Evolutionary conservation across 176 grass and related monocot genomes (phyloP).

Genomic region (Raddia distichophylla): DNA sequence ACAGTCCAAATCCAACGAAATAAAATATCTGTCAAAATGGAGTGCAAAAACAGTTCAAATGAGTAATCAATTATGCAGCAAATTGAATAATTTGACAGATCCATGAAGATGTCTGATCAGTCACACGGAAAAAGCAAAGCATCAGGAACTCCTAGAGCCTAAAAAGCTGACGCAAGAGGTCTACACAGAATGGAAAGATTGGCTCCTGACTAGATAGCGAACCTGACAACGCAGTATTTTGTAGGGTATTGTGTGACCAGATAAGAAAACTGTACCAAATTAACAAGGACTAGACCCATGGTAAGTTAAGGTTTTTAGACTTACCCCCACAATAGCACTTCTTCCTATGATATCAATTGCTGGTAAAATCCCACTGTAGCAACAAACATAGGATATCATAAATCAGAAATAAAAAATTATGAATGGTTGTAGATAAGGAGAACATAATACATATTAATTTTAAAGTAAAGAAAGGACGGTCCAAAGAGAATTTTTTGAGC

Average conservation of each 20-base stretch:
- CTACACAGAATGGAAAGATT: conserved; percentile 17
- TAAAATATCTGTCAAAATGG: conserved; percentile 77
- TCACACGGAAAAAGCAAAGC: not conserved
- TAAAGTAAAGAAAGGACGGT: not conserved
- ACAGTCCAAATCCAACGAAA: conserved; percentile 90
- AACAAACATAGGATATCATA: conserved; percentile 9
- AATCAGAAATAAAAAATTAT: conserved; percentile 23
- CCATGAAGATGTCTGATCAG: conserved; percentile 7
- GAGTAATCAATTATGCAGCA: not conserved
- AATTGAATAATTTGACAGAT: not conserved
- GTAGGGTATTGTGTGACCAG: not conserved
- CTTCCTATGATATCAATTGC: conserved; percentile 81
- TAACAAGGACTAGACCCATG: not conserved
- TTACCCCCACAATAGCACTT: conserved; percentile 82
- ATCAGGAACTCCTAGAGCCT: not conserved
- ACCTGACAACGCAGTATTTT: conserved; percentile 12
- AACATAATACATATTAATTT: not conserved
- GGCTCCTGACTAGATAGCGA: not conserved
- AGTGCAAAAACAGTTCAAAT: conserved; percentile 29
- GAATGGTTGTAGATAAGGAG: conserved; percentile 9
- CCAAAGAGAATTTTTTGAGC: not conserved
- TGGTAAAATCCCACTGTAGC: conserved; percentile 82
- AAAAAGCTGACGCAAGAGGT: not conserved
- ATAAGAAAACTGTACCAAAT: not conserved
- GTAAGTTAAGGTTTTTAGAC: conserved; percentile 12